A percentile compares a stretch with the other conserved stretches of the same genome.
Evolutionary conservation across 1,284 basidiomycete species (phyloP).

Genomic region (Ganoderma lucidum): DNA sequence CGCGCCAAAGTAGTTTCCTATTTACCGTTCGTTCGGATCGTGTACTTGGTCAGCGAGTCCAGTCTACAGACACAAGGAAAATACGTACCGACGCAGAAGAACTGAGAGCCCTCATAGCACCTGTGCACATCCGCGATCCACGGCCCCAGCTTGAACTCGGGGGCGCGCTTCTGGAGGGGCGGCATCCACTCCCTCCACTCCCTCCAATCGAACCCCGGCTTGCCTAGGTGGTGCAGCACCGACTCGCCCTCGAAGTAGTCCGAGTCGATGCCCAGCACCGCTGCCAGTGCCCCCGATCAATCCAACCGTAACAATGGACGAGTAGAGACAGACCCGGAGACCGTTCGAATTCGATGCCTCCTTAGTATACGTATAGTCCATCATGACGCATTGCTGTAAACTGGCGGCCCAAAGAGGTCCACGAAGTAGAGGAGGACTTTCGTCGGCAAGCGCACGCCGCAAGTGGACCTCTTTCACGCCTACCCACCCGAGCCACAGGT

Average conservation of each 20-base stretch:
- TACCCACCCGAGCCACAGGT: no score
- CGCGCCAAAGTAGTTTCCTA: slow-evolving; percentile 68
- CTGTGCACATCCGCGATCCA: slow-evolving; percentile 59
- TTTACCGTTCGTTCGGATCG: neutral
- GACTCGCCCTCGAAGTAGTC: slow-evolving; percentile 65
- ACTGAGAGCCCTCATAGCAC: slow-evolving; percentile 47
- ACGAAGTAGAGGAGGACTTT: slow-evolving; percentile 54
- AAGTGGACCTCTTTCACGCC: no score
- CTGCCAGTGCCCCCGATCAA: slow-evolving; percentile 48
- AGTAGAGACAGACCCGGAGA: slow-evolving; percentile 32
- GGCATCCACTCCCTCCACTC: slow-evolving; percentile 54
- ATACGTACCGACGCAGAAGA: slow-evolving; percentile 47
- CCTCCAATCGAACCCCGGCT: slow-evolving; percentile 49
- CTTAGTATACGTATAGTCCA: no score
- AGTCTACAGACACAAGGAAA: no score
- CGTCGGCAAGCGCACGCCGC: no score
- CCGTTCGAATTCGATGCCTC: no score
- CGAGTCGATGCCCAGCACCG: slow-evolving; percentile 62
- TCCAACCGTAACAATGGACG: no score
- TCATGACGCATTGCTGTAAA: slow-evolving; percentile 60
- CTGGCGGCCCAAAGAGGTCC: slow-evolving; percentile 56
- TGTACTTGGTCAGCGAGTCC: no score
- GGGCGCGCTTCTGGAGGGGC: slow-evolving; percentile 45
- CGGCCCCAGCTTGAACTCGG: slow-evolving; percentile 1
- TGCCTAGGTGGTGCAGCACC: slow-evolving; percentile 45